Conservation (phyloP, 1,284 basidiomycete genomes). For the Boletus smithii region DNA sequence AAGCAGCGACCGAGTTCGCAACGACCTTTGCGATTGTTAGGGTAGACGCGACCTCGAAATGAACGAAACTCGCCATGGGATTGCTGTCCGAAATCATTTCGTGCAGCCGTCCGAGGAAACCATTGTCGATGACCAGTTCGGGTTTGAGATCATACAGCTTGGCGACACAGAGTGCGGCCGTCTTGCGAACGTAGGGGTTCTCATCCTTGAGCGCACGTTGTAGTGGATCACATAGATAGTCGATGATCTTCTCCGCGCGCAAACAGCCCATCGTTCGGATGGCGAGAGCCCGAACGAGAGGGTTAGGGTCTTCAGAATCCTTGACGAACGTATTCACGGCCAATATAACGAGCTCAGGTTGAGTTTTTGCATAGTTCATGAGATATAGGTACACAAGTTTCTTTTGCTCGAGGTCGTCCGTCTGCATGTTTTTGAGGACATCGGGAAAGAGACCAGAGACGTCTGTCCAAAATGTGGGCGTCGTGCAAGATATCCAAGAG, state of each 20-base stretch:
- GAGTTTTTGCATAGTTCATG: conserved; percentile 98
- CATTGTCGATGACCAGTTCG: conserved; percentile 91
- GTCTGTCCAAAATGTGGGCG: conserved; percentile 46
- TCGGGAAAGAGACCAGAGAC: conserved; percentile 96
- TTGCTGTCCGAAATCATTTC: conserved; percentile 94
- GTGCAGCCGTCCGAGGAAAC: conserved; percentile 85
- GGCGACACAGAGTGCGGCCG: conserved; percentile 92
- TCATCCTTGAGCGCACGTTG: conserved; percentile 91
- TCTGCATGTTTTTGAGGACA: conserved; percentile 99
- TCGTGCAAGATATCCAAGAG: background rate
- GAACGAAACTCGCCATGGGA: conserved; percentile 74
- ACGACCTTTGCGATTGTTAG: conserved; percentile 64
- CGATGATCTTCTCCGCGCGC: conserved; percentile 97
- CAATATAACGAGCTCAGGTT: conserved; percentile 95
- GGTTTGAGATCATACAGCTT: conserved; percentile 98
- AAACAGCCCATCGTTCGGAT: conserved; percentile 98
- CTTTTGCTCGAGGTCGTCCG: conserved; percentile 92
- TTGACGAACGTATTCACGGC: conserved; percentile 99
- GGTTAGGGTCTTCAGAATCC: conserved; percentile 95
- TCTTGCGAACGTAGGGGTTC: conserved; percentile 97
- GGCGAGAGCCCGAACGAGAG: conserved; percentile 91
- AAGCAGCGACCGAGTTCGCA: conserved; percentile 88
- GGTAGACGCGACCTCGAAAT: background rate
- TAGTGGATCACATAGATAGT: conserved; percentile 93
- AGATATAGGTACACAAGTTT: conserved; percentile 98